These are phyloP conservation scores for Cornus controversa DNA, from an alignment of 148 eudicot species.

Conservation along the genomic window DNA sequence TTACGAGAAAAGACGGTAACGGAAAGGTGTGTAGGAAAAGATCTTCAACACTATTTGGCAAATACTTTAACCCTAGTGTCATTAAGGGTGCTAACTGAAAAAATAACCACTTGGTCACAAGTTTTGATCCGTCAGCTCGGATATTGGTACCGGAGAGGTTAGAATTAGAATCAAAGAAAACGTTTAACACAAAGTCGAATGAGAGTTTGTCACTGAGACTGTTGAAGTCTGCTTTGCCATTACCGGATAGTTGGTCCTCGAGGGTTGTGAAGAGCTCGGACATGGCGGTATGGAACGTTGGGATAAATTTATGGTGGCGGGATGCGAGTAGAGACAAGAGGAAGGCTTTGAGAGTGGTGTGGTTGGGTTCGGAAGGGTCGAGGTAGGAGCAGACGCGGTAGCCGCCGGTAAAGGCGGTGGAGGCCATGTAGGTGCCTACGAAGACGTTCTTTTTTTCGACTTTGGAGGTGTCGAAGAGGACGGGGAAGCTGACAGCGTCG, in stretches of 20 bases:
- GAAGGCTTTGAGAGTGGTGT: conserved; percentile 36
- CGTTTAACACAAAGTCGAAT: conserved; percentile 47
- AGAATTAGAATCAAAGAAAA: conserved; percentile 40
- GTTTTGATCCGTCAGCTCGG: conserved; percentile 35
- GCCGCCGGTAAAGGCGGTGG: conserved; percentile 54
- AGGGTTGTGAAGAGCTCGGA: conserved; percentile 30
- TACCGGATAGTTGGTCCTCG: conserved; percentile 31
- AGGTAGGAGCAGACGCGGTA: conserved; percentile 54
- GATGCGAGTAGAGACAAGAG: conserved; percentile 29
- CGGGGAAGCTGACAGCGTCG: conserved; percentile 53
- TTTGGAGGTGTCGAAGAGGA: conserved; percentile 63
- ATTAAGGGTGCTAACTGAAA: conserved; percentile 46
- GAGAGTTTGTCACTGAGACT: conserved; percentile 31
- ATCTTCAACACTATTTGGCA: conserved; percentile 52
- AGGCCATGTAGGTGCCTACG: conserved; percentile 69
- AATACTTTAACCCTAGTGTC: conserved; percentile 41
- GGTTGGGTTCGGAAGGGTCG: conserved; percentile 63
- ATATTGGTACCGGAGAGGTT: conserved; percentile 10
- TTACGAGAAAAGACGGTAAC: conserved; percentile 41
- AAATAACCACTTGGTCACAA: conserved; percentile 40
- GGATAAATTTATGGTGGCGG: conserved; percentile 27
- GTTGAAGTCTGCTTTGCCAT: conserved; percentile 31
- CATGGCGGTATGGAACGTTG: conserved; percentile 25
- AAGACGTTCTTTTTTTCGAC: conserved; percentile 63
- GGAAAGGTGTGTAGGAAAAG: conserved; percentile 40